A percentile compares a stretch with the other conserved stretches of the same genome.
These are phyloP conservation scores for Alternaria conjuncta DNA, from an alignment of 2,329 filamentous ascomycete species.

Conservation along the genomic window DNA sequence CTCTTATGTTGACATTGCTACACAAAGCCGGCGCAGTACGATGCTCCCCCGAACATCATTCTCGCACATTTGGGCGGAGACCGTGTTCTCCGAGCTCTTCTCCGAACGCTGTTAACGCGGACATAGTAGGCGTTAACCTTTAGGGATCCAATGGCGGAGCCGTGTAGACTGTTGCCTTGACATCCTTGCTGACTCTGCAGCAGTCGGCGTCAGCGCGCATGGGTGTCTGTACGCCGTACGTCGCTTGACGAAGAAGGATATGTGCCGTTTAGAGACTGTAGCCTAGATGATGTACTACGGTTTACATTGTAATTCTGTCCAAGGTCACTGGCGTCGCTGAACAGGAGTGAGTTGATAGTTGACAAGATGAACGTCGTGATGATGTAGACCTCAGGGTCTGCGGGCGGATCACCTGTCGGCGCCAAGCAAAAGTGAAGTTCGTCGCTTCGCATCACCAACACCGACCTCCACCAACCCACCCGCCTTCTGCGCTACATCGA, in stretches of 20 bases:
- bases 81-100: background rate
- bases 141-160: background rate
- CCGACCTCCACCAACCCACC: slow-evolving; percentile 1
- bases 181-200: background rate
- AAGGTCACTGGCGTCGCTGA: background rate
- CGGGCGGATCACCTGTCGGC: background rate
- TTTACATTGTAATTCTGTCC: background rate
- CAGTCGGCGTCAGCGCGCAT: background rate
- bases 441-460: slow-evolving; percentile 14
- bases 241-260: background rate
- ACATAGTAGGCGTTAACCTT: background rate
- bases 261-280: background rate
- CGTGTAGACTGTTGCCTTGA: background rate
- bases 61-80: background rate
- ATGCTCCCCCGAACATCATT: background rate
- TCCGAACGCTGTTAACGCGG: background rate
- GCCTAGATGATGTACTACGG: background rate
- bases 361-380: background rate
- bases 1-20: background rate
- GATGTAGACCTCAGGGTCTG: background rate
- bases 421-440: slow-evolving; percentile 21
- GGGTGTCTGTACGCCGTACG: background rate
- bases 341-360: background rate
- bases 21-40: background rate
- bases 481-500: background rate